These are phyloP conservation scores for Solanum bulbocastanum DNA, from an alignment of 257 asterid genomes.

Conservation along the genomic window DNA sequence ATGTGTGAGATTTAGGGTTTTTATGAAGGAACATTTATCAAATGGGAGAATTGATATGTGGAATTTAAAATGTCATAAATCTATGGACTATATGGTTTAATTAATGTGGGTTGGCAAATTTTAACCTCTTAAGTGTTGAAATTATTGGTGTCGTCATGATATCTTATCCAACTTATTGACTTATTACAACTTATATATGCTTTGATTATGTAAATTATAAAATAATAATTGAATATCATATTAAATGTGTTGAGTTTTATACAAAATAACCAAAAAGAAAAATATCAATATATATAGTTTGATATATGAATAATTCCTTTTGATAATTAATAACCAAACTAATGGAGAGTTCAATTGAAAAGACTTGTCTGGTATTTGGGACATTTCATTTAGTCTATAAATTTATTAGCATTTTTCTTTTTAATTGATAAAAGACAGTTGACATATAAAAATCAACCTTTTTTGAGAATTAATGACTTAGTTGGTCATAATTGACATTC, in stretches of 20 bases:
- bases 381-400: not conserved
- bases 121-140: conserved; percentile 23
- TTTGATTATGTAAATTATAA: not conserved
- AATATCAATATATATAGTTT: not conserved
- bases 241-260: not conserved
- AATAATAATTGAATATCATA: not conserved
- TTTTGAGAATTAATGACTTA: not conserved
- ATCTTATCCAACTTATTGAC: not conserved
- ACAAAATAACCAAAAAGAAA: not conserved
- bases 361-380: not conserved
- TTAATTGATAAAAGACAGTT: not conserved
- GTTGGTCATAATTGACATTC: not conserved
- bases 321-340: not conserved
- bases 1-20: not conserved
- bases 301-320: not conserved
- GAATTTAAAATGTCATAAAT: not conserved
- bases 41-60: not conserved
- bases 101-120: conserved; percentile 25
- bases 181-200: not conserved
- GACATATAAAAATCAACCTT: accelerated
- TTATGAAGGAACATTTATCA: not conserved
- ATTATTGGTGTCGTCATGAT: conserved; percentile 10
- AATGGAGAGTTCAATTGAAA: not conserved
- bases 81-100: not conserved
- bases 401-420: not conserved